phyloP scores from a whole-genome alignment of 441 rosid species.

The Mallotus japonicus region DNA sequence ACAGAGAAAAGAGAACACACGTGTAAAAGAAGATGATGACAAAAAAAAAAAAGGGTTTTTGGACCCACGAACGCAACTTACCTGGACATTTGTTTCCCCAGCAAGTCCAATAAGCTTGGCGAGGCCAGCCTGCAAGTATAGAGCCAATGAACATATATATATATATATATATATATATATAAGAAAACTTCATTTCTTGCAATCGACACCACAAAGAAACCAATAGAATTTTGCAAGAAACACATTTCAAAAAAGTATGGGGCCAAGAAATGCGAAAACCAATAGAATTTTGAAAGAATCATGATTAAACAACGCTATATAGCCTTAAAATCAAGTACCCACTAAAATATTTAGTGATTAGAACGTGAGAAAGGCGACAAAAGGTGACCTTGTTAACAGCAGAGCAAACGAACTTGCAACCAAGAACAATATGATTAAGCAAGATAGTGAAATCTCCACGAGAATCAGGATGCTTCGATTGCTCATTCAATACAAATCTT shows the following conservation, averaged over 20 bases:
- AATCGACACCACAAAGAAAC: neutral
- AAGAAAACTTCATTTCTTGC: neutral
- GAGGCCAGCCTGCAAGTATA: conserved; percentile 77
- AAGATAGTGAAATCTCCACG: conserved; percentile 95
- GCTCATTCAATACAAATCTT: conserved; percentile 81
- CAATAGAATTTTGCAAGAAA: neutral
- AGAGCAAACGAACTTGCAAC: conserved; percentile 98
- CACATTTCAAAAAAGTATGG: too few relatives aligned
- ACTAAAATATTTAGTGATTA: neutral
- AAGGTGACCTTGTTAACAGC: conserved; percentile 76
- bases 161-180: too few relatives aligned
- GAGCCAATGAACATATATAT: neutral
- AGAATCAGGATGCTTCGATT: conserved; percentile 82
- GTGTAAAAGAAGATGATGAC: neutral
- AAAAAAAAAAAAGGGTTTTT: neutral
- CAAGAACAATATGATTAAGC: conserved; percentile 91
- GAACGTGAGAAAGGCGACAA: neutral
- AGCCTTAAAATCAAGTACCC: conserved; percentile 3
- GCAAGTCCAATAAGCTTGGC: conserved; percentile 95
- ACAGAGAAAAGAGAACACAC: neutral
- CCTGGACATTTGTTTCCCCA: conserved; percentile 96
- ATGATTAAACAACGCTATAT: neutral
- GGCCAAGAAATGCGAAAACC: neutral
- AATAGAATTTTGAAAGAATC: neutral
- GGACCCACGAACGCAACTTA: conserved; percentile 22